Conservation (phyloP, 73 alveolate species). For the Paraurostyla sp. region DNA sequence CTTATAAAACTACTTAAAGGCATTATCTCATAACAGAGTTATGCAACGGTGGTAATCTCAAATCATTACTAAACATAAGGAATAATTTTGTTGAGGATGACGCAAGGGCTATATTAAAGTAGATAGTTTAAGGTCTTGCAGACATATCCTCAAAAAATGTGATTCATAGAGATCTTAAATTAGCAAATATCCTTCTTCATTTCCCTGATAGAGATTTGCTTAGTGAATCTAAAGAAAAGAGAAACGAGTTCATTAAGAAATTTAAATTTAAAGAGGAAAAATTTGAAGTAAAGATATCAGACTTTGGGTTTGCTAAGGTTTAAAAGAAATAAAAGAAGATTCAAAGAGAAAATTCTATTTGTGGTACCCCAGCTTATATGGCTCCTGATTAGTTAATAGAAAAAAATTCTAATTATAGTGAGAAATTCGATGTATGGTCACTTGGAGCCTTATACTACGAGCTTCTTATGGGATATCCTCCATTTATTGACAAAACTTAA, state of each 20-base stretch:
- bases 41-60: slow-evolving; percentile 79
- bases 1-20: not conserved
- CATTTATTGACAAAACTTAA: not conserved
- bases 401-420: slow-evolving; percentile 69
- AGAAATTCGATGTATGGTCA: slow-evolving; percentile 48
- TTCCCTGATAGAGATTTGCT: slow-evolving; percentile 69
- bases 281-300: slow-evolving; percentile 89
- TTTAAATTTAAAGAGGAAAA: not conserved
- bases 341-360: slow-evolving; percentile 84
- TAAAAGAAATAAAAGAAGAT: slow-evolving; percentile 51
- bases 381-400: slow-evolving; percentile 91
- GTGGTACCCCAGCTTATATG: slow-evolving; percentile 97
- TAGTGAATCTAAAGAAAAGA: not conserved
- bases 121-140: not conserved
- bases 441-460: slow-evolving; percentile 9
- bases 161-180: slow-evolving; percentile 66
- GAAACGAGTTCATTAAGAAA: not conserved
- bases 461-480: slow-evolving; percentile 31
- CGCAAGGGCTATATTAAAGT: not conserved
- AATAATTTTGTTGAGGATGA: not conserved
- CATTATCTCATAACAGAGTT: slow-evolving; percentile 82
- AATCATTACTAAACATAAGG: not conserved
- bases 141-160: not conserved
- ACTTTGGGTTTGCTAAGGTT: slow-evolving; percentile 92
- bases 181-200: slow-evolving; percentile 73